These are phyloP conservation scores for Fusarium palustre DNA, from an alignment of 2,329 filamentous ascomycete species.

Conservation along the genomic window DNA sequence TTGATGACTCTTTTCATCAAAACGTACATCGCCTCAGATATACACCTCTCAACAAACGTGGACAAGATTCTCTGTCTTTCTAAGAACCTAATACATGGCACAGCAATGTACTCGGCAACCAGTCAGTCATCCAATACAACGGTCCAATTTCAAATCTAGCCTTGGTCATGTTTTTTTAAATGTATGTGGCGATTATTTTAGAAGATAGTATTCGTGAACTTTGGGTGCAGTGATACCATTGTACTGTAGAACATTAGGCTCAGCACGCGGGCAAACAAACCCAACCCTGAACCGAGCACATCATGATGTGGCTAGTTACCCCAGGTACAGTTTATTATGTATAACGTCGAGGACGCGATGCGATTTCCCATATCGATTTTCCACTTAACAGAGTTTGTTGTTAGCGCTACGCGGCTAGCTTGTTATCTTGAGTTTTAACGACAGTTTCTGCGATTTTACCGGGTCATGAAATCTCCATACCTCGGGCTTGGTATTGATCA, in stretches of 20 bases:
- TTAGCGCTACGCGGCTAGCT: not conserved
- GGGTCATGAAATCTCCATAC: slow-evolving; percentile 17
- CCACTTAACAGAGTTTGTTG: not conserved
- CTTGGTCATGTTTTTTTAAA: not conserved
- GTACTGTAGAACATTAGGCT: not conserved
- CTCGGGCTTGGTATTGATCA: not conserved
- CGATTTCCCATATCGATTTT: not conserved
- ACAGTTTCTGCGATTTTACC: not conserved
- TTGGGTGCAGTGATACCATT: not conserved
- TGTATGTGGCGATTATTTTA: not conserved
- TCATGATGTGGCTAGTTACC: not conserved
- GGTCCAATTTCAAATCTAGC: not conserved
- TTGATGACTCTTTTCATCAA: not conserved
- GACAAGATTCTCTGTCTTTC: not conserved
- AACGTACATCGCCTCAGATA: not conserved
- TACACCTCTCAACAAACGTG: not conserved
- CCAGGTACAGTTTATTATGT: not conserved
- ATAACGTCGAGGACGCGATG: not conserved
- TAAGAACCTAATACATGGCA: not conserved
- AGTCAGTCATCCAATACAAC: not conserved
- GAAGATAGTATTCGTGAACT: too few species aligned
- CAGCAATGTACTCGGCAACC: not conserved
- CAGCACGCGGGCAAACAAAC: not conserved
- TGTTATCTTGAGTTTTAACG: slow-evolving; percentile 3
- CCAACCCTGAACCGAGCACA: not conserved